A percentile compares a stretch with the other conserved stretches of the same genome.
Evolutionary conservation across 148 eudicot genomes (phyloP).

Genomic region (Rhododendron kiyosumense): DNA sequence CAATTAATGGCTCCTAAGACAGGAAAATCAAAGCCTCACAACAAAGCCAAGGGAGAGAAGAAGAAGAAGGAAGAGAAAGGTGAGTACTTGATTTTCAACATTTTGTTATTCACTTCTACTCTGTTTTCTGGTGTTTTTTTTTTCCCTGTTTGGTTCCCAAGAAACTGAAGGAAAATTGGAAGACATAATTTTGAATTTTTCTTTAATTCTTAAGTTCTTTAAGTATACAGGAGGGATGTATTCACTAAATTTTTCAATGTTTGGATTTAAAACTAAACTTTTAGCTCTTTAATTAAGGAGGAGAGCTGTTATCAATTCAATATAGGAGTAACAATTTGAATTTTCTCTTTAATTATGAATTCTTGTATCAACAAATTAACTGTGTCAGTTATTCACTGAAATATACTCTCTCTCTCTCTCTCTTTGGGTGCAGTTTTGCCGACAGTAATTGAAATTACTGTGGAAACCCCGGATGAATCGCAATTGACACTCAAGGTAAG

Average conservation of each 20-base stretch:
- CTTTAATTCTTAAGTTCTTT: neutral
- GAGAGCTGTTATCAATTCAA: neutral
- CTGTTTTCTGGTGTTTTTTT: neutral
- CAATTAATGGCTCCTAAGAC: conserved; percentile 78
- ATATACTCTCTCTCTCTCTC: neutral
- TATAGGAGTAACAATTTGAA: neutral
- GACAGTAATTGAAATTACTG: conserved; percentile 55
- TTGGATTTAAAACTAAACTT: neutral
- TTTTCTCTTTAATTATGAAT: neutral
- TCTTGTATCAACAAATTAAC: neutral
- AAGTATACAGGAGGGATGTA: neutral
- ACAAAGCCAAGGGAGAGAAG: conserved; percentile 89
- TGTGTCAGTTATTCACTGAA: neutral
- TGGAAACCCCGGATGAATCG: conserved; percentile 51
- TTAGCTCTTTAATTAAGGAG: neutral
- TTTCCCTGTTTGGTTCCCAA: neutral
- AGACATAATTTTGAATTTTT: neutral
- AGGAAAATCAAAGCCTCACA: conserved; percentile 76
- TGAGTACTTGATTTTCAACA: neutral
- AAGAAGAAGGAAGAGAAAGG: conserved; percentile 99
- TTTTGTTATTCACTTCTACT: neutral
- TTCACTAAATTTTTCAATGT: neutral
- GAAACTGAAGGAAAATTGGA: neutral
- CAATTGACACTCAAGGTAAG: conserved; percentile 77
- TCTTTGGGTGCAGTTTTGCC: conserved; percentile 55